phyloP scores from a whole-genome alignment of 768 basidiomycete species.

The Kondoa subrosea region DNA sequence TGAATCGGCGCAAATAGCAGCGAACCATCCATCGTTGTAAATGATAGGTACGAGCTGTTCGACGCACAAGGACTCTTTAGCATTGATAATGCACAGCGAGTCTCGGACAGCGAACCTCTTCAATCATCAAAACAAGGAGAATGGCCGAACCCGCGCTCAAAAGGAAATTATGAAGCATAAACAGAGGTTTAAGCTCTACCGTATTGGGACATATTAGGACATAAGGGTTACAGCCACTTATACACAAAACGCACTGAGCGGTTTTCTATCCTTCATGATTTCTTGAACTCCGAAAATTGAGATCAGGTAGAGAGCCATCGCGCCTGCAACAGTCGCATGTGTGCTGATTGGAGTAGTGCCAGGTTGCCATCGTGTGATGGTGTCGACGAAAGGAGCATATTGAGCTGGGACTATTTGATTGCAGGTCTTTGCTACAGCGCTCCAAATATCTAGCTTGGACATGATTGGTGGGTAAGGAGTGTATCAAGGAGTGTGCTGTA shows the following conservation, averaged over 20 bases:
- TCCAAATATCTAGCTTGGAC: neutral
- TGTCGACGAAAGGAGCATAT: constrained; percentile 3
- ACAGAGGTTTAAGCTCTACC: constrained; percentile 32
- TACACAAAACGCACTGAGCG: constrained; percentile 40
- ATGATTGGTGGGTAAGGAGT: neutral
- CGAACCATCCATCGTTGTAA: constrained; percentile 53
- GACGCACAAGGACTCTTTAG: neutral
- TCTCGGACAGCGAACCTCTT: constrained; percentile 48
- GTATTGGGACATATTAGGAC: constrained; percentile 3
- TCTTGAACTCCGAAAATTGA: constrained; percentile 70
- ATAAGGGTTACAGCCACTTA: neutral
- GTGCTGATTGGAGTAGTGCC: constrained; percentile 72
- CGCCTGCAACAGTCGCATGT: constrained; percentile 46
- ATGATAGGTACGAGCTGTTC: constrained; percentile 46
- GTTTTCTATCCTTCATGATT: constrained; percentile 59
- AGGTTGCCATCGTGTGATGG: constrained; percentile 19
- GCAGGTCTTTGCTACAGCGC: neutral
- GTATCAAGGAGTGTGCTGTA: neutral
- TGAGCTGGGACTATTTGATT: neutral
- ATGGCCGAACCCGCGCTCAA: constrained; percentile 69
- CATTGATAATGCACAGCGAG: neutral
- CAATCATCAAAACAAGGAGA: constrained; percentile 70
- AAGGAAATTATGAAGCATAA: constrained; percentile 60
- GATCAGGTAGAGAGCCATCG: constrained; percentile 65
- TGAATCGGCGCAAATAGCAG: constrained; percentile 53